These are phyloP conservation scores for Lasiodiplodia citricola DNA, from an alignment of 2,329 filamentous ascomycete species.

Conservation along the genomic window DNA sequence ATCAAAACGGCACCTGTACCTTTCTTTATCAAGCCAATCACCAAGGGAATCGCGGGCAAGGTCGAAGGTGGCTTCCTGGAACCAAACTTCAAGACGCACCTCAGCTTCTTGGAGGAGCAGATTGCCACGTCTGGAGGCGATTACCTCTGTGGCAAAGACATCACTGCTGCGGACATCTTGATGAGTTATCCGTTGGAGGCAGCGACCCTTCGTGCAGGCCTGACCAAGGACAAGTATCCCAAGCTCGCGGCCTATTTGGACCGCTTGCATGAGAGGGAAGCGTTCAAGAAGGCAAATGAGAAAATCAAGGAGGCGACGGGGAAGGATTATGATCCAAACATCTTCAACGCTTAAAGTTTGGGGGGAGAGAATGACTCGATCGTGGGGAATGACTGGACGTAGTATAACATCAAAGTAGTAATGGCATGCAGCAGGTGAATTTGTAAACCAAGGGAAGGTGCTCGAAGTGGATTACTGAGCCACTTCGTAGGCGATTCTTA, in stretches of 20 bases:
- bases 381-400: not conserved
- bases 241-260: conserved; percentile 54
- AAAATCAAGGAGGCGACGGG: conserved; percentile 54
- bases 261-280: conserved; percentile 50
- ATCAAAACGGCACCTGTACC: conserved; percentile 62
- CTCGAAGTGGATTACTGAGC: not conserved
- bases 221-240: conserved; percentile 53
- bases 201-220: conserved; percentile 41
- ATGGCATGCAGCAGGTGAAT: not conserved
- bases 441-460: not conserved
- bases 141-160: conserved; percentile 55
- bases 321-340: conserved; percentile 39
- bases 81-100: conserved; percentile 54
- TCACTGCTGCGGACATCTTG: conserved; percentile 60
- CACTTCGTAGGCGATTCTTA: not conserved
- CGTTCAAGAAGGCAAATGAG: conserved; percentile 55
- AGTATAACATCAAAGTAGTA: not conserved
- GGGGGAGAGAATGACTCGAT: not conserved
- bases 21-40: conserved; percentile 72
- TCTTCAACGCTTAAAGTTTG: conserved; percentile 3
- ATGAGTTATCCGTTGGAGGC: conserved; percentile 59
- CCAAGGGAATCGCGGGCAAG: conserved; percentile 58
- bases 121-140: conserved; percentile 54
- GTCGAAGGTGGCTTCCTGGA: conserved; percentile 53
- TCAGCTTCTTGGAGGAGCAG: conserved; percentile 58